A percentile compares a stretch with the other conserved stretches of the same genome.
phyloP scores from a whole-genome alignment of 1,284 basidiomycete genomes.

The Ceratobasidium sp. region DNA sequence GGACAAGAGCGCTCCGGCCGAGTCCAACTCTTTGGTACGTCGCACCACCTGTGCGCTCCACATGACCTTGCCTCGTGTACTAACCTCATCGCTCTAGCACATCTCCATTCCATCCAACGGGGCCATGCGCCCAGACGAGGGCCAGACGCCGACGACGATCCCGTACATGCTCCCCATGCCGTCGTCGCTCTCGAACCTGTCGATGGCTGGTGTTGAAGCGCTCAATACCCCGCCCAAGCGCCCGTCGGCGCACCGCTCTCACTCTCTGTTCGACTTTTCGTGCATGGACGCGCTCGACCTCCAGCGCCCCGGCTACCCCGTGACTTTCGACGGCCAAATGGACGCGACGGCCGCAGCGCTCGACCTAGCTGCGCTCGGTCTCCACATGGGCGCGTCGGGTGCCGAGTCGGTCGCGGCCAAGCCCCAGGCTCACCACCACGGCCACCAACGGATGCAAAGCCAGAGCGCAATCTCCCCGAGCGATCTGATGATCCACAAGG shows the following conservation, averaged over 20 bases:
- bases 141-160: constrained; percentile 25
- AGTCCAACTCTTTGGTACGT: constrained; percentile 39
- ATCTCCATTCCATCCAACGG: constrained; percentile 30
- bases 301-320: constrained; percentile 36
- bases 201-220: constrained; percentile 39
- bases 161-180: constrained; percentile 45
- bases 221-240: constrained; percentile 29
- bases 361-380: constrained; percentile 41
- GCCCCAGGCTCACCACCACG: constrained; percentile 15
- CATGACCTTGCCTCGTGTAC: constrained; percentile 6
- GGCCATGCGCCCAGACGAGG: constrained; percentile 18
- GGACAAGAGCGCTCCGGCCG: constrained; percentile 29
- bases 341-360: constrained; percentile 27
- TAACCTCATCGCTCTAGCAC: constrained; percentile 14
- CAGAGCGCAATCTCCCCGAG: constrained; percentile 38
- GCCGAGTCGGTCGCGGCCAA: neutral
- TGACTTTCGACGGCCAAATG: constrained; percentile 25
- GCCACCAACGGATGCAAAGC: constrained; percentile 2
- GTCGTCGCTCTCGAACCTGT: constrained; percentile 39
- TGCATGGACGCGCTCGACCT: constrained; percentile 42
- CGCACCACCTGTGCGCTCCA: neutral
- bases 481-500: constrained; percentile 40
- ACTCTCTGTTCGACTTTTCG: constrained; percentile 40
- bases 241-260: constrained; percentile 22
- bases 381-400: neutral